phyloP scores from a whole-genome alignment of 2,329 filamentous ascomycete species.

The Aspergillus melleus region DNA sequence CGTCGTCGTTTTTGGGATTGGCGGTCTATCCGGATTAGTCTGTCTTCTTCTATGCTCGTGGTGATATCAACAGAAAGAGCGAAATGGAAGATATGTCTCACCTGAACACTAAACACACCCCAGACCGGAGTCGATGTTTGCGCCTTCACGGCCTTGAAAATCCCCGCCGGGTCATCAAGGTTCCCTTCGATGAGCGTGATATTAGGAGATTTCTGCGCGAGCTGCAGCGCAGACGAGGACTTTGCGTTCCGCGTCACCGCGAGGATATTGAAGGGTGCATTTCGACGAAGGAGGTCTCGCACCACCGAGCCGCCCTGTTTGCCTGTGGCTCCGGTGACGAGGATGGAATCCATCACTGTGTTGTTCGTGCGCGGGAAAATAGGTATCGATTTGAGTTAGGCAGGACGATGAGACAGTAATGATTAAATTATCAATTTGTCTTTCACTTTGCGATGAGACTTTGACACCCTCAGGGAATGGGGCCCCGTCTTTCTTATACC shows the following conservation, averaged over 20 bases:
- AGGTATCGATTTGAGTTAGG: no score
- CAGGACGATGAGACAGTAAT: no score
- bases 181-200: constrained; percentile 61
- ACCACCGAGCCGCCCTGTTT: constrained; percentile 44
- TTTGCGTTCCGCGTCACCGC: constrained; percentile 60
- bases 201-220: constrained; percentile 46
- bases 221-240: constrained; percentile 53
- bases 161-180: constrained; percentile 50
- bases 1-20: constrained; percentile 22
- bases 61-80: no score
- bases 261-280: constrained; percentile 50
- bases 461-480: no score
- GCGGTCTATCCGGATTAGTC: neutral
- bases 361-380: no score
- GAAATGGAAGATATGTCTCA: constrained; percentile 24
- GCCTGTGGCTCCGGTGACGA: constrained; percentile 44
- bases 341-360: constrained; percentile 3
- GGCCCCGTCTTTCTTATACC: neutral
- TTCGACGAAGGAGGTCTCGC: constrained; percentile 27
- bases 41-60: no score
- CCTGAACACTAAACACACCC: constrained; percentile 65
- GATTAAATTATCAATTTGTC: no score
- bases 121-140: constrained; percentile 46
- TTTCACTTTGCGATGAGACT: no score
- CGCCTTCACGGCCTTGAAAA: constrained; percentile 51